These are phyloP conservation scores for Zygosaccharomyces siamensis DNA, from an alignment of 805 yeast species.

Conservation along the genomic window DNA sequence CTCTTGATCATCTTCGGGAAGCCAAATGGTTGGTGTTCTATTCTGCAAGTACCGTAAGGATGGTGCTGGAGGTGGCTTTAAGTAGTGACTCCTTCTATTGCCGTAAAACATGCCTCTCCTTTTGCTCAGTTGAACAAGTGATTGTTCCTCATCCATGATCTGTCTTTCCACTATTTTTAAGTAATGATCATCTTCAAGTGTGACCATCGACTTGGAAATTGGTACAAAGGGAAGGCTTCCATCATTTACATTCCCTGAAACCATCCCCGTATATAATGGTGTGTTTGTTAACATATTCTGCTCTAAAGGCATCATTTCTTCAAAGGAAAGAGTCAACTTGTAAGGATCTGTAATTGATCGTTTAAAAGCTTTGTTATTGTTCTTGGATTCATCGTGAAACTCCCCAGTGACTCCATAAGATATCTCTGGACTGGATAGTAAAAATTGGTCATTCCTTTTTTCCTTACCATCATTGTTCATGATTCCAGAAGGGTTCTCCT, in stretches of 20 bases:
- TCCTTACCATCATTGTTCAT: slow-evolving; percentile 2
- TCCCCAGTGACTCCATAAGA: slow-evolving; percentile 33
- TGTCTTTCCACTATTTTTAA: slow-evolving; percentile 51
- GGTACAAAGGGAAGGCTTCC: slow-evolving; percentile 43
- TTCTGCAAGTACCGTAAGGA: slow-evolving; percentile 70
- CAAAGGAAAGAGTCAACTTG: slow-evolving; percentile 31
- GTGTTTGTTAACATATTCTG: slow-evolving; percentile 34
- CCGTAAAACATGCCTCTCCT: slow-evolving; percentile 43
- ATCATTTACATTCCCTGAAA: slow-evolving; percentile 29
- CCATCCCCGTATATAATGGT: slow-evolving; percentile 33
- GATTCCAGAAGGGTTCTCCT: slow-evolving; percentile 1
- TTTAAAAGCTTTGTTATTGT: slow-evolving; percentile 16
- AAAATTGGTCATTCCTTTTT: slow-evolving; percentile 12
- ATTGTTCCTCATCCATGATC: slow-evolving; percentile 40
- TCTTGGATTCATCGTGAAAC: slow-evolving; percentile 34
- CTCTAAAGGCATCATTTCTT: slow-evolving; percentile 34
- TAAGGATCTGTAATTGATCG: slow-evolving; percentile 25
- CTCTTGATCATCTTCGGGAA: slow-evolving; percentile 85
- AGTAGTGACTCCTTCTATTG: slow-evolving; percentile 52
- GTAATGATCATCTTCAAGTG: slow-evolving; percentile 61
- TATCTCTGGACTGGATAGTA: slow-evolving; percentile 36
- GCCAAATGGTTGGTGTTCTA: slow-evolving; percentile 92
- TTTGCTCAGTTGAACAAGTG: slow-evolving; percentile 32
- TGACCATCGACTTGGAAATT: slow-evolving; percentile 60
- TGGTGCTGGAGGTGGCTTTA: slow-evolving; percentile 92